These are phyloP conservation scores for Cystobasidium pallidum DNA, from an alignment of 1,284 basidiomycete species.

Conservation along the genomic window DNA sequence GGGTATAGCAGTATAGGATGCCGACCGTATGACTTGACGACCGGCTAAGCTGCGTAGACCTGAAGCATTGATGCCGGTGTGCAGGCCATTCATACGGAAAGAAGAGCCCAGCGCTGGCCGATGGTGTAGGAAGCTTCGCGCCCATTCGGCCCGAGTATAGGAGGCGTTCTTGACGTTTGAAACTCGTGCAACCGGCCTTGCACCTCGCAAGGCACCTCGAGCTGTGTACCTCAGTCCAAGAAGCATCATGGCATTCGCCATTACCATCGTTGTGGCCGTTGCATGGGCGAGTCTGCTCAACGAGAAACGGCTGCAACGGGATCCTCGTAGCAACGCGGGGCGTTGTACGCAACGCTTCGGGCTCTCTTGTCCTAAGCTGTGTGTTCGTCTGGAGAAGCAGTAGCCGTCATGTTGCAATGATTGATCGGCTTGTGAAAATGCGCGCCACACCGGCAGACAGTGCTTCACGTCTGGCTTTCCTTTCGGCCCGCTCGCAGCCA, in stretches of 20 bases:
- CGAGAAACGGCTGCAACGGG: neutral
- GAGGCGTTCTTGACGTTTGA: neutral
- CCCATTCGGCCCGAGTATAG: slow-evolving; percentile 1
- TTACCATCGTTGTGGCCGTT: slow-evolving; percentile 18
- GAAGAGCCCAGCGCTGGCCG: slow-evolving; percentile 15
- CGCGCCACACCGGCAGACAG: too few relatives aligned
- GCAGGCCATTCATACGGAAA: slow-evolving; percentile 29
- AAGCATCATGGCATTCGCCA: slow-evolving; percentile 19
- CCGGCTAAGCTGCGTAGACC: neutral
- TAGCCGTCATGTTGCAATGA: too few relatives aligned
- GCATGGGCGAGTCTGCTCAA: slow-evolving; percentile 5
- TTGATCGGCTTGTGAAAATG: too few relatives aligned
- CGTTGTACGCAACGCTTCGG: too few relatives aligned
- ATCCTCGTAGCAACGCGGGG: neutral
- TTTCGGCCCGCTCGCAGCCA: too few relatives aligned
- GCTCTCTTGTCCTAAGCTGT: too few relatives aligned
- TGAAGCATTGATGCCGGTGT: slow-evolving; percentile 9
- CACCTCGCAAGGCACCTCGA: neutral
- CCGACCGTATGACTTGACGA: slow-evolving; percentile 12
- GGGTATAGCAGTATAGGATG: slow-evolving; percentile 23
- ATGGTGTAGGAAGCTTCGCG: slow-evolving; percentile 12
- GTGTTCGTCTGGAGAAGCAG: too few relatives aligned
- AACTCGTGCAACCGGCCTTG: neutral
- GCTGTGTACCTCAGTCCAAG: slow-evolving; percentile 8
- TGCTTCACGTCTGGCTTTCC: too few relatives aligned